Evolutionary conservation across 176 grass and related monocot genomes (phyloP).

Genomic region (Typha latifolia): DNA sequence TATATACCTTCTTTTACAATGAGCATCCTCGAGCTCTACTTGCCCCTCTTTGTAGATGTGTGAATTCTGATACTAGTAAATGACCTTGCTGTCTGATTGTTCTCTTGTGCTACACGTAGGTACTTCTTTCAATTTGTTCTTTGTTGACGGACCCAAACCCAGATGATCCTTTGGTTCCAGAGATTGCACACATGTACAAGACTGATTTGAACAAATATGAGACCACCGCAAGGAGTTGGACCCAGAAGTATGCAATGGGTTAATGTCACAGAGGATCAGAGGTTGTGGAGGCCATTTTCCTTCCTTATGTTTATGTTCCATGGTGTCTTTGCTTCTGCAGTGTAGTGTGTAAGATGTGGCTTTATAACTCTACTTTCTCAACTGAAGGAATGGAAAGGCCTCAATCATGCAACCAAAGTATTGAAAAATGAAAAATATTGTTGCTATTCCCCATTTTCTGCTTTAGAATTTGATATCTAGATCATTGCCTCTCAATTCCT

Average conservation of each 20-base stretch:
- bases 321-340: not conserved
- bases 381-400: too few relatives aligned
- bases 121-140: not conserved
- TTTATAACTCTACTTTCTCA: too few relatives aligned
- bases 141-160: not conserved
- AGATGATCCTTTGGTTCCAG: slow-evolving; percentile 2
- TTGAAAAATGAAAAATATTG: too few relatives aligned
- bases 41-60: too few relatives aligned
- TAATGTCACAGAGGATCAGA: not conserved
- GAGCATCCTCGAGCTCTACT: too few relatives aligned
- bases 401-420: too few relatives aligned
- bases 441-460: too few relatives aligned
- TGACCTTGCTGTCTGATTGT: too few relatives aligned
- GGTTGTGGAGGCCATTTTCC: not conserved
- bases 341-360: slow-evolving; percentile 2
- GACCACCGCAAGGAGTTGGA: slow-evolving; percentile 1
- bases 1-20: too few relatives aligned
- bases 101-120: not conserved
- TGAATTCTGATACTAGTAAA: too few relatives aligned
- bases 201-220: not conserved
- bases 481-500: too few relatives aligned
- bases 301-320: not conserved
- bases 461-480: too few relatives aligned
- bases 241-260: slow-evolving; percentile 6
- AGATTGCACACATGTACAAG: slow-evolving; percentile 6